Percentiles rank a stretch among this genome's conserved stretches.
Evolutionary conservation across 768 basidiomycete genomes (phyloP).

Genomic region (Coprinopsis cinerea): DNA sequence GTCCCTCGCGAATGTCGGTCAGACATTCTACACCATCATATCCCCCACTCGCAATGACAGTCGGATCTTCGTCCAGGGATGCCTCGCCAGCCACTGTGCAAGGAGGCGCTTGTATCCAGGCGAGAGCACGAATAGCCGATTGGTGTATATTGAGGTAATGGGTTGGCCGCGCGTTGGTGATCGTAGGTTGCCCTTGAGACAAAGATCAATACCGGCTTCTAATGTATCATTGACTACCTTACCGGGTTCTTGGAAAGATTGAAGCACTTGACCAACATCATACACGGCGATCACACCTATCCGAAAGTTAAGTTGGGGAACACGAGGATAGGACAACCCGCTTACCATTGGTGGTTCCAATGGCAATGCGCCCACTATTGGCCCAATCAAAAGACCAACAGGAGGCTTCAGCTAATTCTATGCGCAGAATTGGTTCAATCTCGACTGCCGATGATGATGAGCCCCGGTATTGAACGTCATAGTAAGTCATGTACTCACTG

Average conservation of each 20-base stretch:
- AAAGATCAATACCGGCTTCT: too few species aligned
- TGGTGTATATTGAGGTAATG: slow-evolving; percentile 74
- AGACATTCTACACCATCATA: slow-evolving; percentile 76
- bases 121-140: slow-evolving; percentile 68
- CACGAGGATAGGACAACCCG: not conserved
- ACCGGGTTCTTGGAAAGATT: slow-evolving; percentile 27
- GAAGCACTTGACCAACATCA: slow-evolving; percentile 41
- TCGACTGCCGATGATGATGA: too few species aligned
- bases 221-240: slow-evolving; percentile 12
- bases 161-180: slow-evolving; percentile 52
- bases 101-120: slow-evolving; percentile 70
- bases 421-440: slow-evolving; percentile 59
- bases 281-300: slow-evolving; percentile 55
- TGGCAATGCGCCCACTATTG: slow-evolving; percentile 74
- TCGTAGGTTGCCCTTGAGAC: too few species aligned
- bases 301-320: slow-evolving; percentile 7
- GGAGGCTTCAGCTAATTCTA: slow-evolving; percentile 71
- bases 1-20: slow-evolving; percentile 70
- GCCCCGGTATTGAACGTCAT: too few species aligned
- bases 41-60: slow-evolving; percentile 68
- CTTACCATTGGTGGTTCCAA: slow-evolving; percentile 80
- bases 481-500: too few species aligned
- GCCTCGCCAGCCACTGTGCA: slow-evolving; percentile 40
- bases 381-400: slow-evolving; percentile 88
- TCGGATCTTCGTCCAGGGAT: slow-evolving; percentile 52